Base-by-base conservation (phyloP, 768 basidiomycete species). In the Suillus paluster region DNA sequence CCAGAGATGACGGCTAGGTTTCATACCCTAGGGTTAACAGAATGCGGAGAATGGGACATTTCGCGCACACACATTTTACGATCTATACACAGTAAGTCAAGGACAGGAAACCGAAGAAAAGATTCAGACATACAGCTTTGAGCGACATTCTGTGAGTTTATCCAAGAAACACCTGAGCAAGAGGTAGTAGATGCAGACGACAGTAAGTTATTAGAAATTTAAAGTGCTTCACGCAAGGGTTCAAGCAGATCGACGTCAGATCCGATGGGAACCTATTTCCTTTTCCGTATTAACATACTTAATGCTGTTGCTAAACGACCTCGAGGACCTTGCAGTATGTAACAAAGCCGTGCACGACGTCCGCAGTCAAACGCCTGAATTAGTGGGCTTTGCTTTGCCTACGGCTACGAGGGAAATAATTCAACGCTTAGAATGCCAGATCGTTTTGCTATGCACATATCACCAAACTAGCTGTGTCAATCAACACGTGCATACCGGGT, bases 1-100 rank as follows among this genome's bases (percentile, higher is more conserved):
- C 94, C 95, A 48, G 95, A 97, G 64, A 93, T 85, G 68, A 92
- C 94, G 71, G 92, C 95, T 95, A 73, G 58, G 14, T 49, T 66
- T 65, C 54, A 73, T 71, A 67, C 61, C 67, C 54, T 38, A 64
- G 60, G 63, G 64, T 69, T 63, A 73, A 70, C 59, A 56, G 60
- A 64, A 42, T 14, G 50, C 49, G 62, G n/a, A 27, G 15, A 58
- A 48, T 38, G 57, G 17, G 39, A 21, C 53, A 17, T 23, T 5
- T 11, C 14, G 10, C 53, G 60, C 39, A 78, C 75, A 59, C 71
- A 87, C 86, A 86, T 81, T 88, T 88, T 65, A 87, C 85, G 66
- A 86, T 79, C 86, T 88, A 61, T 23, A 57, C 30, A 12, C 33
- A 59, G 23, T 21, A 39, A 61, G 52, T 34, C 27, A 44, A 8